phyloP scores from a whole-genome alignment of 306 rosid species.

The Mimosa bimucronata region DNA sequence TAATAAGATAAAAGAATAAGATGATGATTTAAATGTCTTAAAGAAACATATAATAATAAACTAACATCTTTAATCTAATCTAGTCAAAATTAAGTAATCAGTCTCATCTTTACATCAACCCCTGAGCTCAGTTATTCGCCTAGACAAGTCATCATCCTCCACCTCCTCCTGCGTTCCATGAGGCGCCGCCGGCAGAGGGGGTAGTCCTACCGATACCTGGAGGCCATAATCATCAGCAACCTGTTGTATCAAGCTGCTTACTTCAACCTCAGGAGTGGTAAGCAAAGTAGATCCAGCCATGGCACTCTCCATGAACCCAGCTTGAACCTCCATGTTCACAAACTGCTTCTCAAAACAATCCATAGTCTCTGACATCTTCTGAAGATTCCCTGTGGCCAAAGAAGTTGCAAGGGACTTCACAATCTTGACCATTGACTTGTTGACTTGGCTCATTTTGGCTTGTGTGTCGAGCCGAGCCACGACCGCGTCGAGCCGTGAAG shows the following conservation, averaged over 20 bases:
- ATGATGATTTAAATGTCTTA: too few species aligned
- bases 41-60: too few species aligned
- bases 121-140: slow-evolving; percentile 76
- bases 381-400: slow-evolving; percentile 63
- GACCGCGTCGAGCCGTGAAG: slow-evolving; percentile 74
- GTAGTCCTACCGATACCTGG: slow-evolving; percentile 74
- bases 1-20: too few species aligned
- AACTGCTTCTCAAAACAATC: slow-evolving; percentile 78
- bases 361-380: slow-evolving; percentile 84
- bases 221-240: slow-evolving; percentile 60
- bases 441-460: slow-evolving; percentile 71
- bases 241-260: slow-evolving; percentile 70
- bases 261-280: slow-evolving; percentile 74
- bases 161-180: slow-evolving; percentile 66
- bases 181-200: slow-evolving; percentile 67
- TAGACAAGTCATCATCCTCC: slow-evolving; percentile 61
- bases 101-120: slow-evolving; percentile 33
- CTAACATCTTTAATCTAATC: too few species aligned
- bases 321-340: slow-evolving; percentile 80
- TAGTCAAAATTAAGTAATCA: too few species aligned
- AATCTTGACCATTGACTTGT: slow-evolving; percentile 70
- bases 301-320: slow-evolving; percentile 75
- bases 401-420: slow-evolving; percentile 67
- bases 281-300: slow-evolving; percentile 83
- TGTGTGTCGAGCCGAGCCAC: slow-evolving; percentile 77